These are phyloP conservation scores for Rehmannia glutinosa DNA, from an alignment of 257 asterid genomes.

Conservation along the genomic window DNA sequence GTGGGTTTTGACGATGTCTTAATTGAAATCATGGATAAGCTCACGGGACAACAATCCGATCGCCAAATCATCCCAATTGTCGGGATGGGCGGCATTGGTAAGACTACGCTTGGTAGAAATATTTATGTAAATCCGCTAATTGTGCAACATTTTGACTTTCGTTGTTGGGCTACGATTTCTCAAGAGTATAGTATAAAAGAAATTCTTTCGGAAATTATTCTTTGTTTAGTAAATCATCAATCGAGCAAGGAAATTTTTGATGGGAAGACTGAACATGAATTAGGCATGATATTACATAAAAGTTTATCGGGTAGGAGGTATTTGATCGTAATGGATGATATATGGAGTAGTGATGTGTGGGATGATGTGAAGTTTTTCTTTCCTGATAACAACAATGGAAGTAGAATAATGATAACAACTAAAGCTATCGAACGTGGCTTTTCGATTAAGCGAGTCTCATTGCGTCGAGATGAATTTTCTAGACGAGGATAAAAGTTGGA, in stretches of 20 bases:
- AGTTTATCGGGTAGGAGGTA: slow-evolving; percentile 6
- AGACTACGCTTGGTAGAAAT: slow-evolving; percentile 8
- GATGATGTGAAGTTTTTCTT: background rate
- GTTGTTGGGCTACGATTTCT: slow-evolving; percentile 19
- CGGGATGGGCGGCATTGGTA: slow-evolving; percentile 13
- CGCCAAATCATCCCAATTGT: background rate
- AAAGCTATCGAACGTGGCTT: slow-evolving; percentile 5
- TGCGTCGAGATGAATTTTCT: background rate
- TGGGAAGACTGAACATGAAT: background rate
- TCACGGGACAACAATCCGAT: background rate
- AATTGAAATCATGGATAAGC: background rate
- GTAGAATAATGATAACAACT: slow-evolving; percentile 15
- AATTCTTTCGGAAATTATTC: background rate
- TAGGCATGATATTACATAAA: slow-evolving; percentile 3
- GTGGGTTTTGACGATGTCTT: background rate
- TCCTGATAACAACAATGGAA: background rate
- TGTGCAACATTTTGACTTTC: background rate
- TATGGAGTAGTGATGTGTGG: slow-evolving; percentile 13
- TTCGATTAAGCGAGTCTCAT: background rate
- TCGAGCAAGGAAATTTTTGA: background rate
- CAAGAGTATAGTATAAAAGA: background rate
- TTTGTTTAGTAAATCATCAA: background rate
- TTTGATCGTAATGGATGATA: slow-evolving; percentile 14
- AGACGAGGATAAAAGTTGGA: slow-evolving; percentile 22
- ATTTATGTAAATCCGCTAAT: background rate